phyloP scores from a whole-genome alignment of 208 protist species.

The Leishmania aethiopica region DNA sequence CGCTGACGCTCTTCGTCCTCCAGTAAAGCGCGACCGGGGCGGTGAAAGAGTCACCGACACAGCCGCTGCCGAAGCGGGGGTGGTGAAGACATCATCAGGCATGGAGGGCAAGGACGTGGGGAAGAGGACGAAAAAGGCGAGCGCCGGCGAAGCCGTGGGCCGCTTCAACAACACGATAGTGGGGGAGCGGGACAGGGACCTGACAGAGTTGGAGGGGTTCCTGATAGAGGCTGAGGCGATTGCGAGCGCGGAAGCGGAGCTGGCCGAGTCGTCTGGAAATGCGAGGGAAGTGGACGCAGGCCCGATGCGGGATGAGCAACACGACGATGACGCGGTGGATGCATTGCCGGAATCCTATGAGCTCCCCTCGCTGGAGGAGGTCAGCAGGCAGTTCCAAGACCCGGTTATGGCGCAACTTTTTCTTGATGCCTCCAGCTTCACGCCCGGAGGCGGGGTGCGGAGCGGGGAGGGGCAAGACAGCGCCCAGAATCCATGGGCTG shows the following conservation, averaged over 20 bases:
- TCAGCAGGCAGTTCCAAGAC: slow-evolving; percentile 80
- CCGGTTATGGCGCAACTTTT: slow-evolving; percentile 84
- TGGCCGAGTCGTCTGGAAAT: slow-evolving; percentile 5
- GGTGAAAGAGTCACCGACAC: not conserved
- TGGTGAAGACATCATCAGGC: not conserved
- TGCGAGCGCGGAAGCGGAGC: not conserved
- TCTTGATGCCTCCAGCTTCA: slow-evolving; percentile 65
- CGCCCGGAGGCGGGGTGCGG: slow-evolving; percentile 26
- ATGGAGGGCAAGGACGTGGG: not conserved
- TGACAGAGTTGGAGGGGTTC: slow-evolving; percentile 59
- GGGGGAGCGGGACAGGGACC: slow-evolving; percentile 47
- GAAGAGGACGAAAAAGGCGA: slow-evolving; percentile 12
- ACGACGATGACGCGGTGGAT: slow-evolving; percentile 18
- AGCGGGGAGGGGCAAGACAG: slow-evolving; percentile 7
- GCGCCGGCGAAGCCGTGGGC: not conserved
- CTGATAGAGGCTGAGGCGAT: slow-evolving; percentile 6
- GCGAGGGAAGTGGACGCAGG: not conserved
- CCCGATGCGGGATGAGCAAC: not conserved
- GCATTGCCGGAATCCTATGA: slow-evolving; percentile 34
- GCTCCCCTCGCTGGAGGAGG: slow-evolving; percentile 81
- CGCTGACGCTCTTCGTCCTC: not conserved
- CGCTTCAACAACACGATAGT: slow-evolving; percentile 32
- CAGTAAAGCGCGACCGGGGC: slow-evolving; percentile 2
- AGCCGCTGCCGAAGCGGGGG: not conserved
- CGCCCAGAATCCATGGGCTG: slow-evolving; percentile 11